A percentile compares a stretch with the other conserved stretches of the same genome.
phyloP scores from a whole-genome alignment of 345 rosid species.

The Cochlearia excelsa region DNA sequence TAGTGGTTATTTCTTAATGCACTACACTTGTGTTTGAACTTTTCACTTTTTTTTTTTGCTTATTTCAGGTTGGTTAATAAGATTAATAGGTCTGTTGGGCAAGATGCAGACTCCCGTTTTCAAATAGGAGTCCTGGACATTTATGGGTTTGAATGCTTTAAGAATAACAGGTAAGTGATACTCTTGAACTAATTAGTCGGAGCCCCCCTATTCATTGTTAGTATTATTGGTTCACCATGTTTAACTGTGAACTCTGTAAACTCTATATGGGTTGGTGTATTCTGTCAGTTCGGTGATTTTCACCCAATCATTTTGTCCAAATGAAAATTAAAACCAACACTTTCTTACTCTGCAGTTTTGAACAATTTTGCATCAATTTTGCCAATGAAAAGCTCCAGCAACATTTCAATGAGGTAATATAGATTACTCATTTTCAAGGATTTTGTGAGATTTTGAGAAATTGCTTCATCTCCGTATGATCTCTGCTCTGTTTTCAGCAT shows the following conservation, averaged over 20 bases:
- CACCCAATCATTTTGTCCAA: not conserved
- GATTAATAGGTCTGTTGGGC: constrained; percentile 90
- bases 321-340: constrained; percentile 15
- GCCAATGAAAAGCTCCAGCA: constrained; percentile 99
- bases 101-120: constrained; percentile 62
- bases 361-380: constrained; percentile 98
- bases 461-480: constrained; percentile 11
- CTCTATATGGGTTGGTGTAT: constrained; percentile 22
- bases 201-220: constrained; percentile 4
- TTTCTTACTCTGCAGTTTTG: constrained; percentile 61
- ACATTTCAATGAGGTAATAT: constrained; percentile 92
- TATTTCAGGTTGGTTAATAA: constrained; percentile 83
- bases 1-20: constrained; percentile 20
- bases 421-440: constrained; percentile 2
- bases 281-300: not conserved
- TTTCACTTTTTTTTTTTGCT: constrained; percentile 18
- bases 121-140: constrained; percentile 97
- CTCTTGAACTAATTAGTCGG: constrained; percentile 13
- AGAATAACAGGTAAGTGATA: constrained; percentile 64
- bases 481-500: constrained; percentile 59
- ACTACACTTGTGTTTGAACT: constrained; percentile 11
- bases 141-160: constrained; percentile 97
- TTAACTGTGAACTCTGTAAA: constrained; percentile 21
- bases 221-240: constrained; percentile 12
- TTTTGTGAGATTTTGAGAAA: constrained; percentile 6